These are phyloP conservation scores for Aspergillus ochraceoroseus DNA, from an alignment of 2,329 filamentous ascomycete genomes.

Conservation along the genomic window DNA sequence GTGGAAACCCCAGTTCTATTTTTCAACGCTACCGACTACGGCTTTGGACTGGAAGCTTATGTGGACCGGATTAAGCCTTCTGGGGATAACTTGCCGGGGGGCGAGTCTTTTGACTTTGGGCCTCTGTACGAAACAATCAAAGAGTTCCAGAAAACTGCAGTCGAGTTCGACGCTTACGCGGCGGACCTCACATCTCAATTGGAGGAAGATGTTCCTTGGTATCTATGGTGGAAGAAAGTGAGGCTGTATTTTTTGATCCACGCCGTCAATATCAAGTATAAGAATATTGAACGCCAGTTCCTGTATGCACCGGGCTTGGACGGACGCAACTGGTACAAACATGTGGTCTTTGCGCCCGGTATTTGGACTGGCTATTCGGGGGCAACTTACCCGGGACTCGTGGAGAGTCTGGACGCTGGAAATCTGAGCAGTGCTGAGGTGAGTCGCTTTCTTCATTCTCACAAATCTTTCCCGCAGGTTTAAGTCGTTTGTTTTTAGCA, in stretches of 20 bases:
- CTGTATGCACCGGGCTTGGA: slow-evolving; percentile 72
- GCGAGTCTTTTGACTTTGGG: slow-evolving; percentile 39
- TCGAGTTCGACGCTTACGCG: slow-evolving; percentile 50
- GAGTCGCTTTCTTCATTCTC: slow-evolving; percentile 29
- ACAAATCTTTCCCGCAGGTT: slow-evolving; percentile 10
- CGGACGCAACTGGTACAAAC: slow-evolving; percentile 82
- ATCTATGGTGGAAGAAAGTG: slow-evolving; percentile 66
- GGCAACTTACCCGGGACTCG: slow-evolving; percentile 60
- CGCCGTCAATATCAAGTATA: slow-evolving; percentile 72
- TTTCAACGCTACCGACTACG: slow-evolving; percentile 62
- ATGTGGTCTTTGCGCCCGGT: slow-evolving; percentile 87
- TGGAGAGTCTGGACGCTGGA: slow-evolving; percentile 55
- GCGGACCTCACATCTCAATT: slow-evolving; percentile 47
- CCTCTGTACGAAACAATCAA: slow-evolving; percentile 48
- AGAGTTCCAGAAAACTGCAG: slow-evolving; percentile 47
- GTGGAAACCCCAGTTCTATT: slow-evolving; percentile 59
- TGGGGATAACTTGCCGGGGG: slow-evolving; percentile 24
- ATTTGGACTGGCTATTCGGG: slow-evolving; percentile 88
- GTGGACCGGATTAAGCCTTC: slow-evolving; percentile 32
- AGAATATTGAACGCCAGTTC: slow-evolving; percentile 75
- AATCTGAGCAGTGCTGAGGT: slow-evolving; percentile 50
- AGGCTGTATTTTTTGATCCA: slow-evolving; percentile 60
- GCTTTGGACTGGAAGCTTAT: slow-evolving; percentile 49
- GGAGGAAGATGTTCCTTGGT: slow-evolving; percentile 64
- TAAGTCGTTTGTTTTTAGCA: background rate